Evolutionary conservation across 495 filamentous ascomycete species (phyloP).

Genomic region (Penicillium silybi): DNA sequence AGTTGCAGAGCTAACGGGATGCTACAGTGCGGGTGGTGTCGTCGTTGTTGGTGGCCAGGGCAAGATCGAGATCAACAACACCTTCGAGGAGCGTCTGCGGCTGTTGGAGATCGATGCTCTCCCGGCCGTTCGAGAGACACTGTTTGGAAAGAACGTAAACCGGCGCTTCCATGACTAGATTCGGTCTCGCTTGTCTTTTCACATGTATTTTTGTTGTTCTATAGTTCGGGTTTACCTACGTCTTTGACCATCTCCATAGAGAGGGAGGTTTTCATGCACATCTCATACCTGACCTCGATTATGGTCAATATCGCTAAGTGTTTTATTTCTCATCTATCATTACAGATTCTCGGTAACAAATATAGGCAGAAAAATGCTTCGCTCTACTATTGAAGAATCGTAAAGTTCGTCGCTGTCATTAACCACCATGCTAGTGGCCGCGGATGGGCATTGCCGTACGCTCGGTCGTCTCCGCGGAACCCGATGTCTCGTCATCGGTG

Average conservation of each 20-base stretch:
- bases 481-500: background rate
- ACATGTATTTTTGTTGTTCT: conserved; percentile 20
- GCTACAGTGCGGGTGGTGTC: conserved; percentile 74
- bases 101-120: conserved; percentile 80
- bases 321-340: conserved; percentile 30
- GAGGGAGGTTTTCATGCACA: conserved; percentile 19
- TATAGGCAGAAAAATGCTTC: conserved; percentile 3
- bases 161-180: conserved; percentile 85
- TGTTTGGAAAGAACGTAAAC: conserved; percentile 92
- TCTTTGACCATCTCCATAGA: conserved; percentile 17
- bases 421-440: conserved; percentile 1
- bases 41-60: conserved; percentile 74
- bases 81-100: conserved; percentile 84
- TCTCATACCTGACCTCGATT: conserved; percentile 15
- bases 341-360: conserved; percentile 24
- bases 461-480: background rate
- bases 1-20: conserved; percentile 1
- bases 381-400: conserved; percentile 6
- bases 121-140: conserved; percentile 73
- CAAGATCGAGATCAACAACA: conserved; percentile 99
- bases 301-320: conserved; percentile 23
- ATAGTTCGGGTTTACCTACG: conserved; percentile 20
- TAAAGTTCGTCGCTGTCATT: conserved; percentile 10
- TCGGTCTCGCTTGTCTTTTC: conserved; percentile 2
- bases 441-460: conserved; percentile 16